Conservation (phyloP, 352 stramenopile genomes). For the Pythium utonaiense region DNA sequence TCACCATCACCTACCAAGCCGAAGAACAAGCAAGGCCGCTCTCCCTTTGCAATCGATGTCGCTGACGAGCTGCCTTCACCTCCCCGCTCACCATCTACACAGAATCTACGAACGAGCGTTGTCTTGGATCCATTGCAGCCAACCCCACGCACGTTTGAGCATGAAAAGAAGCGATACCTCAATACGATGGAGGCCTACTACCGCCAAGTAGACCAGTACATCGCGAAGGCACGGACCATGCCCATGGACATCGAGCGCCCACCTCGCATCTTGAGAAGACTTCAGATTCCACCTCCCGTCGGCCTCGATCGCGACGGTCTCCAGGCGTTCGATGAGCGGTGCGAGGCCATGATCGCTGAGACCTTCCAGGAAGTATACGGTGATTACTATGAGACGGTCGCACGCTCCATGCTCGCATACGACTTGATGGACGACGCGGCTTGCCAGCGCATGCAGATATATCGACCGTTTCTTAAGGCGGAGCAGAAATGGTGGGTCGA, state of each 20-base stretch:
- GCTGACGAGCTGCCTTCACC: slow-evolving; percentile 15
- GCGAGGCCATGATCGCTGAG: slow-evolving; percentile 62
- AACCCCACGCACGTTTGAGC: slow-evolving; percentile 66
- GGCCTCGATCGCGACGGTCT: slow-evolving; percentile 40
- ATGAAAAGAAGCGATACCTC: slow-evolving; percentile 73
- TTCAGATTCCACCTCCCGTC: slow-evolving; percentile 65
- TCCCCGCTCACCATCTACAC: slow-evolving; percentile 7
- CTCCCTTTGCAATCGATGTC: slow-evolving; percentile 42
- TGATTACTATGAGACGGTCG: slow-evolving; percentile 77
- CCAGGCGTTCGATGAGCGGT: slow-evolving; percentile 56
- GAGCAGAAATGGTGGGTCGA: slow-evolving; percentile 87
- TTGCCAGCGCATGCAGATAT: slow-evolving; percentile 78
- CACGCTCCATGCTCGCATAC: slow-evolving; percentile 85
- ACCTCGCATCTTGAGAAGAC: slow-evolving; percentile 53
- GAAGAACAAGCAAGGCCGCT: slow-evolving; percentile 15
- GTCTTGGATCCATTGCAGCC: slow-evolving; percentile 50
- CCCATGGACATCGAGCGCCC: slow-evolving; percentile 64
- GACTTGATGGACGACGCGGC: slow-evolving; percentile 74
- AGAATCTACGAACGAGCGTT: slow-evolving; percentile 21
- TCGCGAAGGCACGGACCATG: slow-evolving; percentile 39
- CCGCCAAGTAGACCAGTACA: slow-evolving; percentile 69
- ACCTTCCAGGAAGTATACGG: slow-evolving; percentile 76
- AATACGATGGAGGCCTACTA: slow-evolving; percentile 84
- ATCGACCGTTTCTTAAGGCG: slow-evolving; percentile 69
- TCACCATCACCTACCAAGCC: slow-evolving; percentile 39